Percentiles rank a stretch among this genome's conserved stretches.
Conservation (phyloP, 345 rosid species). For the Linum lewisii region DNA sequence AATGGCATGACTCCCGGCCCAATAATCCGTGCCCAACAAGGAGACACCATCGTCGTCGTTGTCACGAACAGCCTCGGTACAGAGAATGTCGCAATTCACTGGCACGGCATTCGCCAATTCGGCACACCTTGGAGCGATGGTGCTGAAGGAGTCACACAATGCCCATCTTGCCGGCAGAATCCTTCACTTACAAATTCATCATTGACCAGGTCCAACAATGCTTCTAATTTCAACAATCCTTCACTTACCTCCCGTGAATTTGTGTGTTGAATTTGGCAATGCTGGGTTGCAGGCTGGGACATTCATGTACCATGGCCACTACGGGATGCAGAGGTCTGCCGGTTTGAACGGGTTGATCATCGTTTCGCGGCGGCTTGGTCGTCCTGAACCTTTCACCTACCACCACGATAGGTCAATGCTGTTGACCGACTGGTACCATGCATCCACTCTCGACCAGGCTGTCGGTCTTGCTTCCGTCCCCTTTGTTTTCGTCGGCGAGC, state of each 20-base stretch:
- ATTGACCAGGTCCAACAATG: neutral
- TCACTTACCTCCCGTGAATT: too few species aligned
- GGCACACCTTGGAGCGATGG: slow-evolving; percentile 4
- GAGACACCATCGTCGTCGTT: slow-evolving; percentile 13
- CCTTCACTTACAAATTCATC: neutral
- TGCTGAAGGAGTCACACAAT: slow-evolving; percentile 1
- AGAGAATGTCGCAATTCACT: slow-evolving; percentile 7
- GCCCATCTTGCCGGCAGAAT: neutral
- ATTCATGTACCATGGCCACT: neutral
- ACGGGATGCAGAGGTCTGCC: neutral
- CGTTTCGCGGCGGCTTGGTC: neutral
- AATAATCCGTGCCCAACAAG: slow-evolving; percentile 8
- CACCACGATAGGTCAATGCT: neutral
- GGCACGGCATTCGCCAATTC: slow-evolving; percentile 2
- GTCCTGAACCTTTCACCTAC: neutral
- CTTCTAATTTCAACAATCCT: too few species aligned
- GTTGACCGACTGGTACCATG: neutral
- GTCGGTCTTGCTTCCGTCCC: neutral
- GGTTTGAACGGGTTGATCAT: neutral
- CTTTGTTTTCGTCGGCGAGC: slow-evolving; percentile 3
- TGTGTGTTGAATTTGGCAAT: neutral
- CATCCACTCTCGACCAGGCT: neutral
- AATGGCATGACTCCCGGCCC: slow-evolving; percentile 24
- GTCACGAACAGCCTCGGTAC: slow-evolving; percentile 8
- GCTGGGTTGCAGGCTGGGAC: slow-evolving; percentile 2